Base-by-base conservation (phyloP, 2,329 filamentous ascomycete species). In the Balansia obtecta region DNA sequence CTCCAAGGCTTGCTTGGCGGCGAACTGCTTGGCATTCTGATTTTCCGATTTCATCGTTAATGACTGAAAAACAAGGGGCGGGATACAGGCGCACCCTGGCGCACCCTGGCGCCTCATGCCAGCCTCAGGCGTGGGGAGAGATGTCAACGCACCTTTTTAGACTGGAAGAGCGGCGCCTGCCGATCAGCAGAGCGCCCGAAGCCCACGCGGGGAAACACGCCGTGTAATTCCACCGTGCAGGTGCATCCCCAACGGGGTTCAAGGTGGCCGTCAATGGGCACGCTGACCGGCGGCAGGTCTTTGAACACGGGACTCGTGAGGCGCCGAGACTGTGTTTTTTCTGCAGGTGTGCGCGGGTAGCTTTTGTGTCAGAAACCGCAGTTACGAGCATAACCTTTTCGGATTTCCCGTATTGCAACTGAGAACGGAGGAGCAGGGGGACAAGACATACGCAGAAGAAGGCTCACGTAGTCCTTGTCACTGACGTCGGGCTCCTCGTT, bases 11-110 rank as follows among this genome's bases (percentile, higher is more conserved):
- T 66, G 68, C 55, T 69, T 70, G 20, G 76, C 75, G 0, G 77
- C 76, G 54, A 72, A 77, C 53, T 71, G 66, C 60, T 75, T 79
- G 22, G 77, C 75, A 37, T 71, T 60, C 63, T 70, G 45, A 2
- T 10, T n/a, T 11, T 22, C 20, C 27, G 10, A 34, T n/a, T 4
- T 18, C 30, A 30, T 4, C 34, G 12, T 11, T 11, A 45, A 30
- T 9, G 8, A 13, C n/a, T n/a, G n/a, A n/a, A n/a, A n/a, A n/a
- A n/a, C n/a, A n/a, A n/a, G n/a, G n/a, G n/a, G n/a, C n/a, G n/a
- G n/a, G n/a, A n/a, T n/a, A n/a, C n/a, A n/a, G n/a, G n/a, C n/a
- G n/a, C n/a, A n/a, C n/a, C n/a, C n/a, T n/a, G n/a, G n/a, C n/a
- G n/a, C n/a, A n/a, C n/a, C n/a, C n/a, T n/a, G 27, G 27, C 4